Percentiles rank a stretch among this genome's conserved stretches.
These are phyloP conservation scores for Macrophomina phaseolina DNA, from an alignment of 2,329 filamentous ascomycete genomes.

Conservation along the genomic window DNA sequence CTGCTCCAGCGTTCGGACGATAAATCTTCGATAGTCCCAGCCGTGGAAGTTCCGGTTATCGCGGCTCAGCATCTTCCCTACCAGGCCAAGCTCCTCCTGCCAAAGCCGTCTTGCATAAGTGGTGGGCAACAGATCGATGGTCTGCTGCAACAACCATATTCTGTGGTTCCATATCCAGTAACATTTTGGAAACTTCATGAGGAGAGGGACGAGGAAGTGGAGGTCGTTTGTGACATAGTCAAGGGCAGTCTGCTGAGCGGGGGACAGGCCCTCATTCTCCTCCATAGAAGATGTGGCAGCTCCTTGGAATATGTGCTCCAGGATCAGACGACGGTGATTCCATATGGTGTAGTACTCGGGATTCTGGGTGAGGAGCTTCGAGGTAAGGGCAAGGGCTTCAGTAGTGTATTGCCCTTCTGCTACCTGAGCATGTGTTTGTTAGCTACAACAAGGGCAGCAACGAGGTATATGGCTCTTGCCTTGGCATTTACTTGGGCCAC, in stretches of 20 bases:
- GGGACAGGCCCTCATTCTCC: constrained; percentile 38
- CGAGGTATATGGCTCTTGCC: constrained; percentile 41
- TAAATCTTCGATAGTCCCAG: constrained; percentile 85
- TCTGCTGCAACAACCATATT: constrained; percentile 79
- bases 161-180: constrained; percentile 99
- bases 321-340: constrained; percentile 80
- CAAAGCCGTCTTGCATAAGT: constrained; percentile 70
- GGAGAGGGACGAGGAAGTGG: constrained; percentile 79
- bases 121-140: constrained; percentile 66
- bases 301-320: constrained; percentile 64
- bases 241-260: constrained; percentile 37
- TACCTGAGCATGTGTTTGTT: constrained; percentile 40
- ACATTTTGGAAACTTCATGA: constrained; percentile 90
- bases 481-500: constrained; percentile 71
- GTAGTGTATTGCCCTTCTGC: constrained; percentile 55
- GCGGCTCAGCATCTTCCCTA: constrained; percentile 83
- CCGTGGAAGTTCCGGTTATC: constrained; percentile 96
- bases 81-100: constrained; percentile 81
- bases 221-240: constrained; percentile 75
- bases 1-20: constrained; percentile 77
- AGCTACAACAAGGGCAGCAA: not conserved
- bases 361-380: constrained; percentile 76
- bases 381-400: constrained; percentile 69
- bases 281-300: constrained; percentile 40
- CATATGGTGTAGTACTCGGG: constrained; percentile 91